Percentiles rank a stretch among this genome's conserved stretches.
Evolutionary conservation across 495 filamentous ascomycete genomes (phyloP).

Genomic region (Amniculicola lignicola): DNA sequence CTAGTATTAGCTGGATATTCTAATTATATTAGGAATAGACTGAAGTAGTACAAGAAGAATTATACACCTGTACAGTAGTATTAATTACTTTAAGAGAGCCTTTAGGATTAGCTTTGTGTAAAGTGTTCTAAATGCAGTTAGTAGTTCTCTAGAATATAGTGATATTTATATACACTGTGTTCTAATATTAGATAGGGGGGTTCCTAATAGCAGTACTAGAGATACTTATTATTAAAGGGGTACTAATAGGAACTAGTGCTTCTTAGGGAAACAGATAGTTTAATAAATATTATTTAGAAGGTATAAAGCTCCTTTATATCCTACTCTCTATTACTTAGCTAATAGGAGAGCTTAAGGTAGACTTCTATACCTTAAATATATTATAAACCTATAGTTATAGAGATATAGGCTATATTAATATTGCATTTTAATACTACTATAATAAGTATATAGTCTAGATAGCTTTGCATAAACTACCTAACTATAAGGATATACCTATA

Average conservation of each 20-base stretch:
- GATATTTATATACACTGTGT: conserved; percentile 2
- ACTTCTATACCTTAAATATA: conserved; percentile 7
- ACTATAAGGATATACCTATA: background rate
- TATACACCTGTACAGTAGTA: conserved; percentile 1
- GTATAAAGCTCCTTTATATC: conserved; percentile 13
- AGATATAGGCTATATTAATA: conserved; percentile 5
- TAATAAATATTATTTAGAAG: conserved; percentile 6
- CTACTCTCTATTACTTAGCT: conserved; percentile 4
- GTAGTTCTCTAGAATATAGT: conserved; percentile 7
- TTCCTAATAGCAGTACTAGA: conserved; percentile 11
- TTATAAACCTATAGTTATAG: conserved; percentile 7
- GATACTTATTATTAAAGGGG: conserved; percentile 10
- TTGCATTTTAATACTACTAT: conserved; percentile 3
- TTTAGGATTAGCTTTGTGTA: conserved; percentile 4
- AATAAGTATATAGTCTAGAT: conserved; percentile 1
- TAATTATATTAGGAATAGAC: conserved; percentile 12
- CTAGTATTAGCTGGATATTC: conserved; percentile 7
- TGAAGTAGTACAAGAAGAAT: conserved; percentile 10
- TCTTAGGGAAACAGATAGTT: conserved; percentile 8
- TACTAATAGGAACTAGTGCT: conserved; percentile 10
- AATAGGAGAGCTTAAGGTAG: conserved; percentile 6
- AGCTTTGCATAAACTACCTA: background rate
- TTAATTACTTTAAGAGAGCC: conserved; percentile 6
- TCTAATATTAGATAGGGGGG: conserved; percentile 5
- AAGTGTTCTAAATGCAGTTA: conserved; percentile 9